Evolutionary conservation across 2,329 filamentous ascomycete genomes (phyloP).

Genomic region (Shiraia sp.): DNA sequence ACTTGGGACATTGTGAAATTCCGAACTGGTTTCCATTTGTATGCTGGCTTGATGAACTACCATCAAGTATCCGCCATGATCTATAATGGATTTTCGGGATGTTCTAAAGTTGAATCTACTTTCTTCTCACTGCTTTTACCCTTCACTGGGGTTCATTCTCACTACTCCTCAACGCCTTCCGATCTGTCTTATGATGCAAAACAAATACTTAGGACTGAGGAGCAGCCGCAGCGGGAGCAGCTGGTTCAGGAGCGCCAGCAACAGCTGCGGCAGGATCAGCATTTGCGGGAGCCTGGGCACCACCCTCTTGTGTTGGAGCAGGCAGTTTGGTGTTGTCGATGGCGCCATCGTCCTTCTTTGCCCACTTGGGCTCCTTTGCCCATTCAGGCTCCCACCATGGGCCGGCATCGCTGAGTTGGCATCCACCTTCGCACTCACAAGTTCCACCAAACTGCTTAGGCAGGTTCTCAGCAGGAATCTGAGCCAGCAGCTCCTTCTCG

Average conservation of each 20-base stretch:
- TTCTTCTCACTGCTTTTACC: no score
- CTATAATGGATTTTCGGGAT: not conserved
- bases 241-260: slow-evolving; percentile 33
- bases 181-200: not conserved
- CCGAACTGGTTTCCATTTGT: no score
- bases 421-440: slow-evolving; percentile 82
- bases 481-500: slow-evolving; percentile 78
- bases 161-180: slow-evolving; percentile 2
- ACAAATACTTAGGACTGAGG: not conserved
- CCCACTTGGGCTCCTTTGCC: slow-evolving; percentile 60
- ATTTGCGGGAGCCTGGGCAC: slow-evolving; percentile 20
- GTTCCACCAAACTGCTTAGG: slow-evolving; percentile 82
- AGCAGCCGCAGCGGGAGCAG: not conserved
- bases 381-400: slow-evolving; percentile 81
- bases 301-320: slow-evolving; percentile 27
- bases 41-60: no score
- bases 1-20: no score
- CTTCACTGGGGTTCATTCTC: not conserved
- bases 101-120: not conserved
- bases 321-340: slow-evolving; percentile 40
- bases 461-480: slow-evolving; percentile 88
- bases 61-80: no score
- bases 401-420: slow-evolving; percentile 82
- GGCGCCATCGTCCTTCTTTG: slow-evolving; percentile 41
- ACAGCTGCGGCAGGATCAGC: slow-evolving; percentile 16